These are phyloP conservation scores for Talaromyces wortmannii DNA, from an alignment of 495 filamentous ascomycete genomes.

Conservation along the genomic window DNA sequence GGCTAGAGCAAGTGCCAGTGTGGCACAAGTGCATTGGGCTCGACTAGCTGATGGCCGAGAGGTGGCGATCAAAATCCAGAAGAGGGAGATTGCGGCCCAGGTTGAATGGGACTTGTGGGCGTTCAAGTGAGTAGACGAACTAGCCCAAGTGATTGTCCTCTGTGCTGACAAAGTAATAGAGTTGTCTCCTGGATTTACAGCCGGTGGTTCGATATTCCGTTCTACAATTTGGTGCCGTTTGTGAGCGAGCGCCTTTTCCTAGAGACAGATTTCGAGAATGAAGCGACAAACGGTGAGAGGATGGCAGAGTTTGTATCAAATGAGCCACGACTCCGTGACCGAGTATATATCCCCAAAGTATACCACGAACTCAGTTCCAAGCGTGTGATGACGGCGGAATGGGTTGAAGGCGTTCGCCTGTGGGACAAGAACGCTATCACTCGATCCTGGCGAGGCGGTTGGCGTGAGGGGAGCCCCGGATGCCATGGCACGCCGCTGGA, in stretches of 20 bases:
- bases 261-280: conserved; percentile 90
- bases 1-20: conserved; percentile 82
- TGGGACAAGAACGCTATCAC: conserved; percentile 82
- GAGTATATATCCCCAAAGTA: conserved; percentile 84
- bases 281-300: conserved; percentile 78
- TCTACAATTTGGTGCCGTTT: conserved; percentile 80
- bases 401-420: conserved; percentile 89
- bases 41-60: conserved; percentile 74
- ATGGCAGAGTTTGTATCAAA: conserved; percentile 73
- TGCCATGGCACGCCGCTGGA: conserved; percentile 62
- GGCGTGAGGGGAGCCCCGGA: conserved; percentile 68
- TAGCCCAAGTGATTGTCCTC: background rate
- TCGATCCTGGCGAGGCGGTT: conserved; percentile 67
- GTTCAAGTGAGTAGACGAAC: conserved; percentile 62
- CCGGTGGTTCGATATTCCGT: conserved; percentile 76
- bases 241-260: conserved; percentile 72
- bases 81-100: conserved; percentile 84
- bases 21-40: conserved; percentile 97
- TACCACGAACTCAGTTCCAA: conserved; percentile 75
- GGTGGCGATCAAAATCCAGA: conserved; percentile 95
- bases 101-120: conserved; percentile 91
- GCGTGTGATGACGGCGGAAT: conserved; percentile 90
- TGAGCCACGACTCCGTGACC: conserved; percentile 67
- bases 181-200: conserved; percentile 73
- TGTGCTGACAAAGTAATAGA: conserved; percentile 26